Percentiles rank a stretch among this genome's conserved stretches.
Conservation (phyloP, 805 yeast species). For the Suhomyces pyralidae region DNA sequence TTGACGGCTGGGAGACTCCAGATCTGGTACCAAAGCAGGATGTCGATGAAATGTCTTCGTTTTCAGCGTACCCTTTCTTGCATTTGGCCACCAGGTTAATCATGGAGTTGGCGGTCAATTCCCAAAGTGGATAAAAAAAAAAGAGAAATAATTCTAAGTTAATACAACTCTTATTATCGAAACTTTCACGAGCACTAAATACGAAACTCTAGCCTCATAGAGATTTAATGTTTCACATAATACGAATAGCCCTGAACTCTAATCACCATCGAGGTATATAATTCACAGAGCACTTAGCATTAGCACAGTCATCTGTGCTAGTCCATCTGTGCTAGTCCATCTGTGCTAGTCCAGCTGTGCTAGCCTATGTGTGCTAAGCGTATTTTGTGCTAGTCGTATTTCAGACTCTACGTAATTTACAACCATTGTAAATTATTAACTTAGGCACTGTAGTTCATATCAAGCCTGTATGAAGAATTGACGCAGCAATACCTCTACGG, state of each 20-base stretch:
- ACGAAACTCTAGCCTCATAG: not conserved
- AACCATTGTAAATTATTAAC: too few species aligned
- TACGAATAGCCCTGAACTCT: not conserved
- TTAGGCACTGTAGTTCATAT: too few species aligned
- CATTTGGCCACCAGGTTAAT: conserved; percentile 89
- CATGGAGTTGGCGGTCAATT: conserved; percentile 95
- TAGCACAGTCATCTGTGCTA: too few species aligned
- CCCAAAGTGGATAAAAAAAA: conserved; percentile 47
- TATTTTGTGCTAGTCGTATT: not conserved
- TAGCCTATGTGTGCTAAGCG: too few species aligned
- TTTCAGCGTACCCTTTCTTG: conserved; percentile 91
- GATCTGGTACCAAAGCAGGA: conserved; percentile 34
- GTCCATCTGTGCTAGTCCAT: too few species aligned
- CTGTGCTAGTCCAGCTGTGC: too few species aligned
- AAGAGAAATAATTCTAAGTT: not conserved
- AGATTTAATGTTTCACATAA: too few species aligned
- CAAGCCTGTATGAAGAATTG: too few species aligned
- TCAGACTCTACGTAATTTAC: not conserved
- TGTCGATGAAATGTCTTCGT: conserved; percentile 77
- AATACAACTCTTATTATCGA: not conserved
- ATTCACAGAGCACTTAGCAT: too few species aligned
- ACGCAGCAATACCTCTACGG: too few species aligned
- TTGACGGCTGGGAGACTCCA: conserved; percentile 89
- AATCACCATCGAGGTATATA: not conserved
- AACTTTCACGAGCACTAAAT: not conserved